Base-by-base conservation (phyloP, 1,139 yeast species). In the Blastobotrys illinoisensis region DNA sequence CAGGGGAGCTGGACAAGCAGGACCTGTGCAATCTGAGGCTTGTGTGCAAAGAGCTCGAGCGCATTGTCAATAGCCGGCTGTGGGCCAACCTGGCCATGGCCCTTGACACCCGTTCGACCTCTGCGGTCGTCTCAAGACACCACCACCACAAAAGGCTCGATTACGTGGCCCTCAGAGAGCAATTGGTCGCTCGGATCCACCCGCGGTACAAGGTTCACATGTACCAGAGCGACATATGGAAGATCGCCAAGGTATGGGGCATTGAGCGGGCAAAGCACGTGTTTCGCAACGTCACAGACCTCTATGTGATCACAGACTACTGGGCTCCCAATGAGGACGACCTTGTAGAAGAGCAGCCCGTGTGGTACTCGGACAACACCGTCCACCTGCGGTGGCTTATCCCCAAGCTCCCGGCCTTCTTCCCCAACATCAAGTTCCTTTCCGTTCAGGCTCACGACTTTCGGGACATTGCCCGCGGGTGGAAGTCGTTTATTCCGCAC, bases 381-480 rank as follows among this genome's bases (percentile, higher is more conserved):
- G 48, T 40, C 7, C 54, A 51, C 26, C 28, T 44, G 20, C 48
- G 44, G 23, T 51, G 54, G 54, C 19, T 51, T 9, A 9, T 21
- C 20, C 28, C 20, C 26, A 16, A 44, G 14, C 23, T 44, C 4
- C 50, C 50, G 2, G 16, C 5, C 20, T 18, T 47, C 9, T 44
- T 47, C 46, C 43, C 44, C 1, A 51, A 51, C 14, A 18, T 51
- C 9, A 23, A 24, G 13, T 18, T 5, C 16, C 19, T 44, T 11
- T 23, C 23, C 5, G 23, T 44, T 21, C 46, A 44, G 24, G 46
- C 24, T n/a, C 23, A 44, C 16, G 46, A 44, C 14, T 20, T 44
- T n/a, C 11, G 46, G n/a, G 26, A 20, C 24, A 7, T 13, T 13
- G 26, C 14, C 26, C 24, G 26, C 1, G 46, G 16, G 5, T n/a